phyloP scores from a whole-genome alignment of 1,284 basidiomycete species.

The Paramarasmius palmivorus region DNA sequence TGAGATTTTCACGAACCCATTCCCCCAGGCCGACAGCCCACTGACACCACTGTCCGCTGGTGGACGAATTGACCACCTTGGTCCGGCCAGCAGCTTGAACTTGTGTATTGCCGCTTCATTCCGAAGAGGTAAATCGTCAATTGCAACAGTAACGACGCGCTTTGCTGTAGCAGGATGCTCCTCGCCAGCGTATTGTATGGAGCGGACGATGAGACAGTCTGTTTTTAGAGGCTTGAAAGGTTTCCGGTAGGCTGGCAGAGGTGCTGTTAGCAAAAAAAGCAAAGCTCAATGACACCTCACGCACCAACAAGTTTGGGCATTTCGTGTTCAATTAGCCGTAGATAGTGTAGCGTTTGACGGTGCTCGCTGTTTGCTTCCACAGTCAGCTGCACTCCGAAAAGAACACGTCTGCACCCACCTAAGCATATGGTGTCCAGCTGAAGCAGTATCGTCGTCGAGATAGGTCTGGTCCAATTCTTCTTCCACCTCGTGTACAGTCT shows the following conservation, averaged over 20 bases:
- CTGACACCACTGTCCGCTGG: constrained; percentile 66
- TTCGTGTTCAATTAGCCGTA: constrained; percentile 84
- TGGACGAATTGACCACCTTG: constrained; percentile 76
- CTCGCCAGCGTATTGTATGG: constrained; percentile 76
- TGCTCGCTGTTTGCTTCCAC: constrained; percentile 41
- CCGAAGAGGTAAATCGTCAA: constrained; percentile 69
- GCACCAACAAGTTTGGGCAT: constrained; percentile 80
- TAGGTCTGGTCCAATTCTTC: constrained; percentile 36
- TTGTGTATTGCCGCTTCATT: constrained; percentile 68
- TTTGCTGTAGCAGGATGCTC: constrained; percentile 71
- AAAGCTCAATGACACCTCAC: constrained; percentile 27
- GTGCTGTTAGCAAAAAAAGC: constrained; percentile 6
- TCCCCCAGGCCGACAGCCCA: constrained; percentile 46
- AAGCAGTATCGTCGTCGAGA: constrained; percentile 62
- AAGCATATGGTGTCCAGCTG: constrained; percentile 67
- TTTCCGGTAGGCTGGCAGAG: constrained; percentile 67
- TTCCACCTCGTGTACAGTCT: no score
- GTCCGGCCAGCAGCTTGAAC: constrained; percentile 80
- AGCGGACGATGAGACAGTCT: constrained; percentile 68
- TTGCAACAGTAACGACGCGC: constrained; percentile 70
- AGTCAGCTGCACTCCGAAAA: not conserved
- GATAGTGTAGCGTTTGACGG: constrained; percentile 68
- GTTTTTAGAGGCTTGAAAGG: constrained; percentile 68
- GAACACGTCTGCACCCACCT: constrained; percentile 24
- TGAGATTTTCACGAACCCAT: constrained; percentile 84